A percentile compares a stretch with the other conserved stretches of the same genome.
phyloP scores from a whole-genome alignment of 108 stramenopile genomes.

The Stephanodiscus triporus region DNA sequence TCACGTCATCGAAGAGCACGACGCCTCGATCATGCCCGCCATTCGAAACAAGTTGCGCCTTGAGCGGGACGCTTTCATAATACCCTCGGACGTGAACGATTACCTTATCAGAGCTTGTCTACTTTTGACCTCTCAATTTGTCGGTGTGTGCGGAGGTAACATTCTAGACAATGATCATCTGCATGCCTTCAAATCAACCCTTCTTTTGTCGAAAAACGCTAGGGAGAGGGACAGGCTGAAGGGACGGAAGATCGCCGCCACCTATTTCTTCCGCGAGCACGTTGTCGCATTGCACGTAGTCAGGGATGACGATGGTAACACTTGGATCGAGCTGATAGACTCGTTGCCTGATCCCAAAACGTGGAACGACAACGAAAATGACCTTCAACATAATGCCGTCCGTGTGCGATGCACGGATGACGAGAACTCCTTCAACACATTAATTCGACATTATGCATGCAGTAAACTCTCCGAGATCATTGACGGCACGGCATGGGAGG shows the following conservation, averaged over 20 bases:
- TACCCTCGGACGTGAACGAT: constrained; percentile 75
- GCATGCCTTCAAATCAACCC: constrained; percentile 26
- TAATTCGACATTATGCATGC: constrained; percentile 49
- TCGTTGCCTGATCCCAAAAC: too few relatives aligned
- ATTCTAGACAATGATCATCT: constrained; percentile 66
- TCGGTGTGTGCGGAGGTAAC: constrained; percentile 67
- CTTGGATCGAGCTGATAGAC: too few relatives aligned
- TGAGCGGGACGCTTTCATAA: constrained; percentile 58
- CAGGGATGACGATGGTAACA: not conserved
- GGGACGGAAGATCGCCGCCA: constrained; percentile 49
- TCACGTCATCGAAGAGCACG: constrained; percentile 60
- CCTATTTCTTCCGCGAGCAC: constrained; percentile 72
- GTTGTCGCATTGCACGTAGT: constrained; percentile 58
- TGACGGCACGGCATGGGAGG: constrained; percentile 62
- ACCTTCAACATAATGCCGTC: constrained; percentile 31
- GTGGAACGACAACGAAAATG: constrained; percentile 23
- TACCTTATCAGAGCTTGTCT: constrained; percentile 54
- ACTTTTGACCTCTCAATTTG: constrained; percentile 55
- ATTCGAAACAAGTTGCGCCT: constrained; percentile 62
- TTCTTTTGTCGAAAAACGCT: constrained; percentile 17
- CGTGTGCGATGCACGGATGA: constrained; percentile 52
- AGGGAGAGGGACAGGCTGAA: constrained; percentile 14
- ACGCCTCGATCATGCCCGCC: constrained; percentile 42
- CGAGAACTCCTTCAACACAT: constrained; percentile 41
- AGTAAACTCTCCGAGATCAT: constrained; percentile 66